phyloP scores from a whole-genome alignment of 2,329 filamentous ascomycete genomes.

The Ophiostoma ulmi region DNA sequence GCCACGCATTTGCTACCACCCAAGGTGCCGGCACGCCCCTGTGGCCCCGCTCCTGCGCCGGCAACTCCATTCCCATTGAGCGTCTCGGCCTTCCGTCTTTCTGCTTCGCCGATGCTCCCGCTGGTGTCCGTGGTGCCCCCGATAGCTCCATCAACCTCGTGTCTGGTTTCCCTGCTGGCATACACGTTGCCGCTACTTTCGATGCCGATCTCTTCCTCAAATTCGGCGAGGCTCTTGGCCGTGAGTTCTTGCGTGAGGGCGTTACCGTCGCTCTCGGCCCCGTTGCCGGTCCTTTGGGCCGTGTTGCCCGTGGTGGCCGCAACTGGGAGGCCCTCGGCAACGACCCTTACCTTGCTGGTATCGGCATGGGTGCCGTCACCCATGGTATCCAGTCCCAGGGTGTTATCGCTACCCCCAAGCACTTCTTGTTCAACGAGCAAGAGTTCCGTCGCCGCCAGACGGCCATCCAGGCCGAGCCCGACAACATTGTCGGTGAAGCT shows the following conservation, averaged over 20 bases:
- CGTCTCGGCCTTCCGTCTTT: conserved; percentile 42
- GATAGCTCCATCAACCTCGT: conserved; percentile 28
- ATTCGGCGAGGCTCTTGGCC: conserved; percentile 62
- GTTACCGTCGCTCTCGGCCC: conserved; percentile 64
- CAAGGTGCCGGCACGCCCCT: not conserved
- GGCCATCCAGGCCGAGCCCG: conserved; percentile 23
- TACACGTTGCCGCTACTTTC: conserved; percentile 67
- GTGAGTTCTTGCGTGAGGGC: conserved; percentile 63
- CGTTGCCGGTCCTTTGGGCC: conserved; percentile 55
- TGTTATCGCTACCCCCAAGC: conserved; percentile 71
- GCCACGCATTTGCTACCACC: conserved; percentile 25
- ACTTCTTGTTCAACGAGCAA: conserved; percentile 58
- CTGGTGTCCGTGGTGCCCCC: conserved; percentile 34
- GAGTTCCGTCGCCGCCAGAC: conserved; percentile 45
- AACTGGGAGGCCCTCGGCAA: conserved; percentile 50
- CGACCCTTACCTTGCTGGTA: conserved; percentile 34
- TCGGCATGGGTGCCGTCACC: conserved; percentile 32
- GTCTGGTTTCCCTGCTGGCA: conserved; percentile 57
- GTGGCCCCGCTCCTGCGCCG: conserved; percentile 32
- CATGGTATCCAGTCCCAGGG: conserved; percentile 42
- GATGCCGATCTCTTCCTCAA: conserved; percentile 60
- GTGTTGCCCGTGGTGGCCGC: conserved; percentile 57
- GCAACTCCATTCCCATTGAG: conserved; percentile 34
- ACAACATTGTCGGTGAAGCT: conserved; percentile 41
- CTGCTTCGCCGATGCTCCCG: conserved; percentile 43